Conservation (phyloP, 1,284 basidiomycete species). For the Pseudozyma tsukubaensis region DNA sequence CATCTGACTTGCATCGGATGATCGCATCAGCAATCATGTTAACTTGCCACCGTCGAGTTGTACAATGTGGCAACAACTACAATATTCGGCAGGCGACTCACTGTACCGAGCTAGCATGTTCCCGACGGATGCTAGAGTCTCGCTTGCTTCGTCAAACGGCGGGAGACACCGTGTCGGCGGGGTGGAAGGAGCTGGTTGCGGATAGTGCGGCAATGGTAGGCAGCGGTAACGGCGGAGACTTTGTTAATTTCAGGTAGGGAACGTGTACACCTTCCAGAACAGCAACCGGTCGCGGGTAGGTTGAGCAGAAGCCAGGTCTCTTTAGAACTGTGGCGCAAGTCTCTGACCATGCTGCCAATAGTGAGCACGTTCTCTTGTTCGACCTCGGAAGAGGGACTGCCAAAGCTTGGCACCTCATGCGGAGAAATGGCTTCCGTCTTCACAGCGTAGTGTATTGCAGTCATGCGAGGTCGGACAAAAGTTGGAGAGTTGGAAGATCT, state of each 20-base stretch:
- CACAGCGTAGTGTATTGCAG: not conserved
- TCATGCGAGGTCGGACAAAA: not conserved
- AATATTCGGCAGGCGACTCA: not conserved
- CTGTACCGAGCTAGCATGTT: not conserved
- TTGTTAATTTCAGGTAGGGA: too few relatives aligned
- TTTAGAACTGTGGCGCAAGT: too few relatives aligned
- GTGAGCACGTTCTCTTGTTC: conserved; percentile 5
- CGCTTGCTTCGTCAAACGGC: conserved; percentile 16
- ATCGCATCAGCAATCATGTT: too few relatives aligned
- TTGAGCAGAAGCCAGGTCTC: too few relatives aligned
- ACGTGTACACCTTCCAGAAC: too few relatives aligned
- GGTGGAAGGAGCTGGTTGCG: conserved; percentile 9
- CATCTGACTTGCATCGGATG: too few relatives aligned
- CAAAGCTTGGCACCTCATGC: conserved; percentile 6
- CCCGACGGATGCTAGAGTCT: conserved; percentile 12
- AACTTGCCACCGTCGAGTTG: too few relatives aligned
- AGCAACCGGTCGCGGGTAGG: too few relatives aligned
- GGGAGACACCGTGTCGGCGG: conserved; percentile 20
- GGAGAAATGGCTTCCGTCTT: conserved; percentile 9
- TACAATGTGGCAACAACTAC: too few relatives aligned
- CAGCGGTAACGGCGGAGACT: too few relatives aligned
- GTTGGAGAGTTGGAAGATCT: not conserved
- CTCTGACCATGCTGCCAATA: too few relatives aligned
- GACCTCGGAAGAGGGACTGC: not conserved
- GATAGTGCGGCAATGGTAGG: conserved; percentile 13